Base-by-base conservation (phyloP, 345 rosid species). In the Lenwebbia sp. region DNA sequence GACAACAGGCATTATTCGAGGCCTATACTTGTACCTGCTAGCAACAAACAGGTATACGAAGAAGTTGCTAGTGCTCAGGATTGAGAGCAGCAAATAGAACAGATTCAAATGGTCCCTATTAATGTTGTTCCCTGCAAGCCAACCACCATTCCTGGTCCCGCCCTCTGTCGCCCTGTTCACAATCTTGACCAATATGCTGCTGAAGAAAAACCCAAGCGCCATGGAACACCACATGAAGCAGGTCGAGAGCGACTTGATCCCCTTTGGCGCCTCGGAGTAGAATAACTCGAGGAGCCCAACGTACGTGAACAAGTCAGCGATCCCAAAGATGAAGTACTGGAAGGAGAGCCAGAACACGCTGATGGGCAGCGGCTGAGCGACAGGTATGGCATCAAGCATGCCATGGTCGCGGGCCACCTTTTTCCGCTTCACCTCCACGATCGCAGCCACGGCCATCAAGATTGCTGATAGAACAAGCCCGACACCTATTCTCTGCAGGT, bases 241-340 rank as follows among this genome's bases (percentile, higher is more conserved):
- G 2, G 95, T 93, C 91, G 95, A 93, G 94, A 94, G 91, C 49
- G 94, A 90, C 87, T 94, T 94, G 94, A 94, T 91, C 51, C 94
- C 94, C 82, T 91, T 91, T 2, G 94, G 95, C 2, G 94, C 92
- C 70, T 92, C 93, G 14, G 93, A 91, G 15, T 93, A 92, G 92
- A 94, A 93, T 92, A 94, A 94, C 83, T 92, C 94, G 54, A 94
- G 96, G 81, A 93, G 94, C 51, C 96, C 96, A 4, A 94, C 92
- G 90, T 92, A 92, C 44, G 92, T 93, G 85, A 93, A 92, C 17
- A 92, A 94, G 88, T 93, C 95, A 21, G 93, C 95, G 11, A 95
- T 53, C 44, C 95, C 95, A 30, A 92, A 93, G 76, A 94, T 85
- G 90, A 93, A 89, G 90, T 93, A 94, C 82, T 94, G 95, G 28